Evolutionary conservation across 345 rosid genomes (phyloP).

Genomic region (Eucalyptus erythrocorys): DNA sequence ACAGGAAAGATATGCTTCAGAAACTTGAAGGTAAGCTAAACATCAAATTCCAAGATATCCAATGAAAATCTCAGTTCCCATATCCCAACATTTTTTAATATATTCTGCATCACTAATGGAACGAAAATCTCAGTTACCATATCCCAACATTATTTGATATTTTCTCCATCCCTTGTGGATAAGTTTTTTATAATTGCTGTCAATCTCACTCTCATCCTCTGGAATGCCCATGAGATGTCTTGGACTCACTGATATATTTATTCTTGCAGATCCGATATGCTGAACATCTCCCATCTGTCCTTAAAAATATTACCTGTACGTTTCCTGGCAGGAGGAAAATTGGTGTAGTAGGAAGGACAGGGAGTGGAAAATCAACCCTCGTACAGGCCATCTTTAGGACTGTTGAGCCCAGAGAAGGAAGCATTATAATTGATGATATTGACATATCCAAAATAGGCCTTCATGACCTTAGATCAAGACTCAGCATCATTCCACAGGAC

Average conservation of each 20-base stretch:
- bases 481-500: conserved; percentile 95
- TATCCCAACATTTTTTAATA: not conserved
- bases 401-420: conserved; percentile 77
- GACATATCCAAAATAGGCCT: conserved; percentile 83
- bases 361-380: conserved; percentile 91
- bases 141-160: not conserved
- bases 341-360: conserved; percentile 95
- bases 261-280: conserved; percentile 71
- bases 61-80: not conserved
- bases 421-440: conserved; percentile 59
- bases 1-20: conserved; percentile 63
- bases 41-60: not conserved
- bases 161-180: not conserved
- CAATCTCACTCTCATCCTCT: not conserved
- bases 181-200: not conserved
- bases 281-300: conserved; percentile 80
- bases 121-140: not conserved
- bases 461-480: conserved; percentile 78
- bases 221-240: not conserved
- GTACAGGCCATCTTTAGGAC: conserved; percentile 88
- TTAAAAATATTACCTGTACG: conserved; percentile 66
- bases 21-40: conserved; percentile 46
- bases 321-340: conserved; percentile 82
- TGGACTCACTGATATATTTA: not conserved
- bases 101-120: not conserved